Percentiles rank a stretch among this genome's conserved stretches.
Evolutionary conservation across 192 early-diverging fungal species (phyloP).

Genomic region (Coemansia furcata): DNA sequence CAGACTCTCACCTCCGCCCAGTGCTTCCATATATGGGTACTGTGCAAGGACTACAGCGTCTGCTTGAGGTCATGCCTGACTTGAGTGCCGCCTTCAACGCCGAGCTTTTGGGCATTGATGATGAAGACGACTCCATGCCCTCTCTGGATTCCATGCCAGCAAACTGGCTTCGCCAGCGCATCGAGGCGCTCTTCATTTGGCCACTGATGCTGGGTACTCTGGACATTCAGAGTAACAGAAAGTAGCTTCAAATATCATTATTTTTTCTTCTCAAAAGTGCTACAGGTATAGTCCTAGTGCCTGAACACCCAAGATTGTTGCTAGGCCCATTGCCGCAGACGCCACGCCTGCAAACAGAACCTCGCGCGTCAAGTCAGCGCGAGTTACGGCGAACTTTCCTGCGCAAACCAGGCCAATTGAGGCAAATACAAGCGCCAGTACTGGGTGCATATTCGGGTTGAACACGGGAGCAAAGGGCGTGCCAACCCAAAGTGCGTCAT

Average conservation of each 20-base stretch:
- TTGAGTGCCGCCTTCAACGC: slow-evolving; percentile 46
- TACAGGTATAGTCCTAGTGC: slow-evolving; percentile 41
- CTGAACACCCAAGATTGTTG: slow-evolving; percentile 29
- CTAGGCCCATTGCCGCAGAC: slow-evolving; percentile 41
- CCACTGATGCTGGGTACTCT: slow-evolving; percentile 48
- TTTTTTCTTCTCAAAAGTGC: background rate
- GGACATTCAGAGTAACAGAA: slow-evolving; percentile 20
- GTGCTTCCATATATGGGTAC: slow-evolving; percentile 40
- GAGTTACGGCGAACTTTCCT: slow-evolving; percentile 38
- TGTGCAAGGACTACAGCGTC: slow-evolving; percentile 30
- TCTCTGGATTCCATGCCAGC: slow-evolving; percentile 28
- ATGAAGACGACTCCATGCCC: slow-evolving; percentile 29
- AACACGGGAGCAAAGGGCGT: slow-evolving; percentile 32
- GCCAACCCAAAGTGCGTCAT: slow-evolving; percentile 36
- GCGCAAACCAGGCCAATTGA: slow-evolving; percentile 33
- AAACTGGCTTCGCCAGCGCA: slow-evolving; percentile 44
- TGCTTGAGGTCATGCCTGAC: slow-evolving; percentile 39
- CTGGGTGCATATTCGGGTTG: slow-evolving; percentile 22
- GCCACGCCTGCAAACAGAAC: slow-evolving; percentile 30
- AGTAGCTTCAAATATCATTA: background rate
- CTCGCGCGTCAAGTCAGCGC: slow-evolving; percentile 17
- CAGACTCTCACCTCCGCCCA: slow-evolving; percentile 33
- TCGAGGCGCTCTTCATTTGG: slow-evolving; percentile 50
- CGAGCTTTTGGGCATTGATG: slow-evolving; percentile 39
- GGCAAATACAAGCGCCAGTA: slow-evolving; percentile 26